Evolutionary conservation across 305 asterid species (phyloP).

Genomic region (Solanum aculeatissimum): DNA sequence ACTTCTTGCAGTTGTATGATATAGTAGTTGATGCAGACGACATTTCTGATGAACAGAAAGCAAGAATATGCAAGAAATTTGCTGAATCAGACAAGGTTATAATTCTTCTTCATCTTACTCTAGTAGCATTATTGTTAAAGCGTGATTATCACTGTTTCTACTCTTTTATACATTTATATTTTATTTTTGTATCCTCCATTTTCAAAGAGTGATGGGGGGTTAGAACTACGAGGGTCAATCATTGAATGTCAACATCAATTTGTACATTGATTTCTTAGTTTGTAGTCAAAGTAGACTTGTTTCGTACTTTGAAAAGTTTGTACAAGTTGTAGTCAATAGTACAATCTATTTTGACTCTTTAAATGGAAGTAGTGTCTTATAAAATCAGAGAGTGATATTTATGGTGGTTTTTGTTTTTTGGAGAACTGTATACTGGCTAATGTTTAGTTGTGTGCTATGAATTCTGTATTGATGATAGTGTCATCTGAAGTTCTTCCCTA

Average conservation of each 20-base stretch:
- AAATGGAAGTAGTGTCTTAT: not conserved
- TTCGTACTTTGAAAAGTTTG: not conserved
- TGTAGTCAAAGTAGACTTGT: not conserved
- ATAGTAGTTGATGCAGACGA: slow-evolving; percentile 52
- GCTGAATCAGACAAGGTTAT: slow-evolving; percentile 90
- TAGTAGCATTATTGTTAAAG: not conserved
- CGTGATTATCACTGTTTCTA: not conserved
- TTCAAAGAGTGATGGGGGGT: not conserved
- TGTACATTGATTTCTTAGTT: not conserved
- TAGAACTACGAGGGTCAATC: not conserved
- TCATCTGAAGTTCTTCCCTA: not conserved
- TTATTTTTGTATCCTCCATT: not conserved
- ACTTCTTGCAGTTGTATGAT: slow-evolving; percentile 59
- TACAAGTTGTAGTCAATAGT: not conserved
- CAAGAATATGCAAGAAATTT: slow-evolving; percentile 81
- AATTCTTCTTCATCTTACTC: not conserved
- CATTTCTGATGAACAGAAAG: slow-evolving; percentile 71
- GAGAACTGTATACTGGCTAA: not conserved
- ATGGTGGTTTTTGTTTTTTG: not conserved
- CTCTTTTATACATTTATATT: not conserved
- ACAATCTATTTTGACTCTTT: not conserved
- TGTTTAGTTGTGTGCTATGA: not conserved
- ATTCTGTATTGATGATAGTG: not conserved
- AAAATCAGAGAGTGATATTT: not conserved
- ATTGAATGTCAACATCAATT: not conserved